Conservation (phyloP, 331 rosid genomes). For the Acacia pycnantha region DNA sequence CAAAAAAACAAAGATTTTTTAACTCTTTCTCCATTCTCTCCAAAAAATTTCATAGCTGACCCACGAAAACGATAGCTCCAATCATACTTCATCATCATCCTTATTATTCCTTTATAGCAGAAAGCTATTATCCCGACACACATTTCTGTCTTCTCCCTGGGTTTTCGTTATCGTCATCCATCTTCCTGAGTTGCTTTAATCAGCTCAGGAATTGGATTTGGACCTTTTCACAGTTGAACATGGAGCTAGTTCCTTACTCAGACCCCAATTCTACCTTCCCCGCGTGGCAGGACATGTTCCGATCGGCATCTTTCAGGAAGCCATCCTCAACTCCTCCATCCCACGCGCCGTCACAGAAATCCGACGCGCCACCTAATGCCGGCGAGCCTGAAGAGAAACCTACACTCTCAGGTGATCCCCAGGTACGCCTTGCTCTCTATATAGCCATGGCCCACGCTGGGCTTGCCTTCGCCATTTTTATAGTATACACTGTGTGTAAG, state of each 20-base stretch:
- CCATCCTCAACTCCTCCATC: slow-evolving; percentile 39
- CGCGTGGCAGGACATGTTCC: slow-evolving; percentile 97
- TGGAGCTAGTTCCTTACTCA: slow-evolving; percentile 73
- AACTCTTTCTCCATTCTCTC: background rate
- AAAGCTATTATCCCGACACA: background rate
- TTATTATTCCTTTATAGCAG: background rate
- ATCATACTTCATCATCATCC: background rate
- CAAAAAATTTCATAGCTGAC: background rate
- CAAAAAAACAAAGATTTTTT: background rate
- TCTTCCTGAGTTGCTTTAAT: slow-evolving; percentile 19
- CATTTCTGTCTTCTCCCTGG: background rate
- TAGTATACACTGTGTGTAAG: slow-evolving; percentile 60
- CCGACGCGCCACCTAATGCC: background rate
- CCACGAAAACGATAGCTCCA: background rate
- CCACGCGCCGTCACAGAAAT: slow-evolving; percentile 25
- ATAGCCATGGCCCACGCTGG: slow-evolving; percentile 97
- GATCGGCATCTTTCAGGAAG: slow-evolving; percentile 68
- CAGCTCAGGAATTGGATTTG: slow-evolving; percentile 12
- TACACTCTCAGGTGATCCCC: slow-evolving; percentile 70
- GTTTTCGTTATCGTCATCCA: background rate
- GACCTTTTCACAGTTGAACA: background rate
- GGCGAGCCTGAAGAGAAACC: slow-evolving; percentile 40
- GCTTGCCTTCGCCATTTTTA: slow-evolving; percentile 71
- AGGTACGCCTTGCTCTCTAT: slow-evolving; percentile 83
- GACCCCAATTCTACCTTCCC: slow-evolving; percentile 60